Evolutionary conservation across 2,329 filamentous ascomycete species (phyloP).

Genomic region (Nectriaceae sp.): DNA sequence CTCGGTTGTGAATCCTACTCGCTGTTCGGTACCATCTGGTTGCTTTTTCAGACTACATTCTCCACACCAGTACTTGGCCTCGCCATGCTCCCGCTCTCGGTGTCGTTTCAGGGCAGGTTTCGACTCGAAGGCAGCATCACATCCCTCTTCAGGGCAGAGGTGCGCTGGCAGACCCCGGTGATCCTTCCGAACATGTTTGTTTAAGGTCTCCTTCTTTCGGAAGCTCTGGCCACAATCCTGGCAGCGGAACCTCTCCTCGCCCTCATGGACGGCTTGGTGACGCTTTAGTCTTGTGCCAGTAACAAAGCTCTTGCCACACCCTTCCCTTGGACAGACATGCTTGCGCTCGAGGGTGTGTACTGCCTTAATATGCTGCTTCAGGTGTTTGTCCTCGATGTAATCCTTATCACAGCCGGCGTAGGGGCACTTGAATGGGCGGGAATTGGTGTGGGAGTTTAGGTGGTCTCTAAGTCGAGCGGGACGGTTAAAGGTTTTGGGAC

Average conservation of each 20-base stretch:
- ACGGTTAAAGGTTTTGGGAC: conserved; percentile 83
- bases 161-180: conserved; percentile 75
- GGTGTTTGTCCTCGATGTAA: conserved; percentile 84
- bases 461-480: conserved; percentile 80
- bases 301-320: conserved; percentile 79
- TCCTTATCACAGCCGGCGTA: conserved; percentile 75
- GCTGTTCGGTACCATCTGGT: conserved; percentile 41
- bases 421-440: conserved; percentile 75
- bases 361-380: conserved; percentile 82
- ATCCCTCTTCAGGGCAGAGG: conserved; percentile 63
- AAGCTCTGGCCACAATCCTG: conserved; percentile 77
- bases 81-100: conserved; percentile 67
- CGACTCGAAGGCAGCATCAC: conserved; percentile 72
- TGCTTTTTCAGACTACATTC: conserved; percentile 58
- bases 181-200: conserved; percentile 76
- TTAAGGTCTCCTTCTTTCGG: conserved; percentile 82
- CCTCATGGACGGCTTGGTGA: conserved; percentile 74
- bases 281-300: conserved; percentile 76
- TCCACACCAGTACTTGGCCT: conserved; percentile 73
- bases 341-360: conserved; percentile 73
- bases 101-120: conserved; percentile 72
- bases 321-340: conserved; percentile 70
- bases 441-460: conserved; percentile 80
- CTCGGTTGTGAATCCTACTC: conserved; percentile 70
- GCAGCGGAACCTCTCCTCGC: conserved; percentile 75